phyloP scores from a whole-genome alignment of 495 filamentous ascomycete genomes.

The Hypomontagnella submonticulosa region DNA sequence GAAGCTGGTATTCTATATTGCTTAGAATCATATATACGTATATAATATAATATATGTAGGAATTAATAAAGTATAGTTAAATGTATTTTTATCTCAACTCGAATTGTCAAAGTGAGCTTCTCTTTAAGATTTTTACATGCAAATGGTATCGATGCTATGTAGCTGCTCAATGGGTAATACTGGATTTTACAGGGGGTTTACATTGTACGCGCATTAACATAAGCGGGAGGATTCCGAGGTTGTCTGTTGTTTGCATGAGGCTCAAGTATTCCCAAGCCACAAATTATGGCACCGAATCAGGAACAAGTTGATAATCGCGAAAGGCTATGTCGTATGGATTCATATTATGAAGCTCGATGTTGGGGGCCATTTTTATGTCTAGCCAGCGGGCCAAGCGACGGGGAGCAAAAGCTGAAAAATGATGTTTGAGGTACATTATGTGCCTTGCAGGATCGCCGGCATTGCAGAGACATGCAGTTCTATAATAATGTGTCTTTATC shows the following conservation, averaged over 20 bases:
- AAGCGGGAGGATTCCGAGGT: constrained; percentile 13
- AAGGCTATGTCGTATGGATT: background rate
- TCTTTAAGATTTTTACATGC: no score
- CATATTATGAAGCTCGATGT: no score
- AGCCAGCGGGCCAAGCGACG: no score
- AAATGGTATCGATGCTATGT: no score
- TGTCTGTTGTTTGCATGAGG: constrained; percentile 12
- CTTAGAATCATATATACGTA: no score
- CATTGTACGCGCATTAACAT: constrained; percentile 11
- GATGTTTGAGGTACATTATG: constrained; percentile 7
- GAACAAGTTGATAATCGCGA: background rate
- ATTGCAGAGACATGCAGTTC: constrained; percentile 27
- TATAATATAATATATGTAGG: no score
- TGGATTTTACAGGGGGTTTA: background rate
- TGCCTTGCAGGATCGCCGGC: constrained; percentile 35
- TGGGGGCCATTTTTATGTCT: no score
- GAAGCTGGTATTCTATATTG: no score
- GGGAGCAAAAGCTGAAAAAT: background rate
- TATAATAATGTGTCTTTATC: constrained; percentile 21
- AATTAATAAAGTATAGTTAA: no score
- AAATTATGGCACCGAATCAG: background rate
- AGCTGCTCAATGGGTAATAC: no score
- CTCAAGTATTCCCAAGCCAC: constrained; percentile 23
- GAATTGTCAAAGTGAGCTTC: background rate
- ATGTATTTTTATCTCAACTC: background rate